Evolutionary conservation across 768 basidiomycete species (phyloP), one percentile per base, ranked within the genome.

Genomic region (Macrolepiota albuminosa): DNA sequence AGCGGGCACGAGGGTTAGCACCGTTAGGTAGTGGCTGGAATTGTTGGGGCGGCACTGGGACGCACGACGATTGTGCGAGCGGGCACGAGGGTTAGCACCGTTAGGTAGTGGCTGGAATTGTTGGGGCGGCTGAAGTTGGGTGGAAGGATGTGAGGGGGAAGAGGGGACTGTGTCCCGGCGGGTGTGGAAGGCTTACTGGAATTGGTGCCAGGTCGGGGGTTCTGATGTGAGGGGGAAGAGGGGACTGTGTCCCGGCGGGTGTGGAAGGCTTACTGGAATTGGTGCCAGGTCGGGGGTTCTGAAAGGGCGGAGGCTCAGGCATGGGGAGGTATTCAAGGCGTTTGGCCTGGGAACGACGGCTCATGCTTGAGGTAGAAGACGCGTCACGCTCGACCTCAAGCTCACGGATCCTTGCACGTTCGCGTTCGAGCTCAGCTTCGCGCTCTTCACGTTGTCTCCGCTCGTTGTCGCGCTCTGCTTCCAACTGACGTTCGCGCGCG

Each of bases 61-160:
- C 16, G 62, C 50, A 10, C 59, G 65, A 4, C 61, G 67, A 14
- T 36, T 33, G 10, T 37, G 46, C 18, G 50, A 13, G 8, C 60
- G 37, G 11, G n/a, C 49, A 6, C 46, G 57, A 1, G 50, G 61
- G 43, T 56, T 55, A 14, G 29, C 2, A 24, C 24, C 24, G 9
- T 56, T 60, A 2, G 59, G 57, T 4, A 49, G 54, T 6, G 67
- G 61, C 42, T 66, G 67, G 55, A 64, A 34, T 58, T 67, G 67
- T 43, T 64, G 63, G 11, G 62, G 58, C 18, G n/a, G n/a, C 46
- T 46, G 24, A 42, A 14, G 16, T 26, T 56, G n/a, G 59, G 54
- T 26, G 62, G 55, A 47, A 48, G 57, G 37, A 57, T 39, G 33
- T 36, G 64, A 11, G 58, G 39, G 6, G 64, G 60, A 7, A 46